phyloP scores from a whole-genome alignment of 805 yeast genomes.

The Wickerhamomyces alni region DNA sequence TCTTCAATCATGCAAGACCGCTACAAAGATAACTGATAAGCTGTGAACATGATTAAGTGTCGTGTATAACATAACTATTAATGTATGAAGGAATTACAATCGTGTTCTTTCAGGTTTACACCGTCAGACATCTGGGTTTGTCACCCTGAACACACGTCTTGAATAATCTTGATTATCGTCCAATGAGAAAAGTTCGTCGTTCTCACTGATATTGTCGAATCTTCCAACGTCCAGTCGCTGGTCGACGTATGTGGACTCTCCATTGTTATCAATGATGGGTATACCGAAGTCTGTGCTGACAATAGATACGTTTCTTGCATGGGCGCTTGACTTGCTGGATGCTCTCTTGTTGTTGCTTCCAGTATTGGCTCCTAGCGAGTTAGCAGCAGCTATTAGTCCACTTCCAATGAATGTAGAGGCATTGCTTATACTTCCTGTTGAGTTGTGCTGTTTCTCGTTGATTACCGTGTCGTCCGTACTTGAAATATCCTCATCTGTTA shows the following conservation, averaged over 20 bases:
- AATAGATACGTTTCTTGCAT: constrained; percentile 2
- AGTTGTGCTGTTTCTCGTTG: constrained; percentile 2
- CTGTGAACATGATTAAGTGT: too few relatives aligned
- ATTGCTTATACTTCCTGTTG: not conserved
- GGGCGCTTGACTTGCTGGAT: too few relatives aligned
- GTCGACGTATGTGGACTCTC: constrained; percentile 28
- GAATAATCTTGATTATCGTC: constrained; percentile 46
- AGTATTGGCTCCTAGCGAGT: not conserved
- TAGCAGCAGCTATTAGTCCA: too few relatives aligned
- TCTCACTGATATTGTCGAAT: constrained; percentile 24
- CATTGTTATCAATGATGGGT: constrained; percentile 19
- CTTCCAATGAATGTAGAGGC: too few relatives aligned
- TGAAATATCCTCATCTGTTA: constrained; percentile 14
- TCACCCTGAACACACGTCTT: constrained; percentile 39
- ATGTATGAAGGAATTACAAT: too few relatives aligned
- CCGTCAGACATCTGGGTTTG: constrained; percentile 43
- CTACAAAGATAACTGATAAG: too few relatives aligned
- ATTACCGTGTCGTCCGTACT: constrained; percentile 8
- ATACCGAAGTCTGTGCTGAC: constrained; percentile 11
- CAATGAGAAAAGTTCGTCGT: constrained; percentile 26
- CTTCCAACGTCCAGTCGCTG: constrained; percentile 30
- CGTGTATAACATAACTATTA: too few relatives aligned
- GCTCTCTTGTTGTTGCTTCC: not conserved
- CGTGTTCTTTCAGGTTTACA: too few relatives aligned
- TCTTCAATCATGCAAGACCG: too few relatives aligned